phyloP scores from a whole-genome alignment of 1,284 basidiomycete genomes.

The Gomphus bonarii region DNA sequence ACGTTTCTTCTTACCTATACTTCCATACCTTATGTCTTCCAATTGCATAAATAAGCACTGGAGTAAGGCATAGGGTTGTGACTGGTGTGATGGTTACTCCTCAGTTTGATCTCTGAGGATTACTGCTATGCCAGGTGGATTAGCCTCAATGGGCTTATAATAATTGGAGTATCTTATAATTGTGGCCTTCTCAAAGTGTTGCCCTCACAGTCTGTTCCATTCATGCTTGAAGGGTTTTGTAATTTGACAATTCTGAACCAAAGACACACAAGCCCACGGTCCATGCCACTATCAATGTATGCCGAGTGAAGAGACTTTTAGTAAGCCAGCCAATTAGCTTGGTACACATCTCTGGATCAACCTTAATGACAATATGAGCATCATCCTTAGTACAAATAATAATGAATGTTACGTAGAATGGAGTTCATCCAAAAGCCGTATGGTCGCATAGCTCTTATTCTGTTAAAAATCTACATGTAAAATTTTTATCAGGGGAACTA shows the following conservation, averaged over 20 bases:
- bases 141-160: no score
- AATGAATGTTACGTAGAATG: slow-evolving; percentile 6
- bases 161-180: no score
- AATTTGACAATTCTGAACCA: slow-evolving; percentile 95
- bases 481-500: not conserved
- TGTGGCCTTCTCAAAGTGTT: no score
- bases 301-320: slow-evolving; percentile 80
- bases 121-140: no score
- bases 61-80: no score
- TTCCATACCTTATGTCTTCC: no score
- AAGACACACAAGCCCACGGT: slow-evolving; percentile 94
- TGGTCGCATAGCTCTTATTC: slow-evolving; percentile 97
- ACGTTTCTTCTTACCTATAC: no score
- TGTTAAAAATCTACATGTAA: slow-evolving; percentile 21
- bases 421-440: slow-evolving; percentile 45
- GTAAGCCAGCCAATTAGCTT: slow-evolving; percentile 80
- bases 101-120: no score
- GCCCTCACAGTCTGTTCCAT: no score
- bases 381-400: slow-evolving; percentile 71
- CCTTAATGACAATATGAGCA: slow-evolving; percentile 84
- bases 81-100: no score
- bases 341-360: slow-evolving; percentile 93
- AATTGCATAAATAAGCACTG: no score
- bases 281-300: slow-evolving; percentile 98
- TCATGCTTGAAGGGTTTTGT: no score